Conservation (phyloP, 345 rosid genomes). For the Dimocarpus longan region DNA sequence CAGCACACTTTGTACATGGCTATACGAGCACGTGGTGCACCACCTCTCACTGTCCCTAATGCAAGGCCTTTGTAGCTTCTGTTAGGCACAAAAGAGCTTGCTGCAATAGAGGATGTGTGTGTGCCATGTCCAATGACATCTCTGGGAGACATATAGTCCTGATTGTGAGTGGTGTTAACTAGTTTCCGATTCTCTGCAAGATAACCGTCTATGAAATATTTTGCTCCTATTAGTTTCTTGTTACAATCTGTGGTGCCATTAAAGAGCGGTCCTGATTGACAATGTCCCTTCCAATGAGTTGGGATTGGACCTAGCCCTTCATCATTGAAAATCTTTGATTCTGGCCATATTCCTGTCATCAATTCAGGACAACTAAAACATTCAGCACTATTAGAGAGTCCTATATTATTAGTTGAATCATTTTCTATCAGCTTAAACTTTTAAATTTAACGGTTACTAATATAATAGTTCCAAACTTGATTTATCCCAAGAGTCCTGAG, state of each 20-base stretch:
- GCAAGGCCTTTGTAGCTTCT: conserved; percentile 40
- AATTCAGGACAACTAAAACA: conserved; percentile 26
- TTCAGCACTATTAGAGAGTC: neutral
- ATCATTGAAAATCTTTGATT: conserved; percentile 44
- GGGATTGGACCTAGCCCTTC: conserved; percentile 49
- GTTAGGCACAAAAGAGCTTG: neutral
- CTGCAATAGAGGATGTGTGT: conserved; percentile 47
- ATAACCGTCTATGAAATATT: conserved; percentile 47
- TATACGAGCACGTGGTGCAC: conserved; percentile 49
- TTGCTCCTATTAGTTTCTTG: conserved; percentile 58
- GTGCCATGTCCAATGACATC: conserved; percentile 62
- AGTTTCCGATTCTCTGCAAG: conserved; percentile 38
- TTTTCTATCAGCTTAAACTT: no score
- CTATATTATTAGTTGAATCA: no score
- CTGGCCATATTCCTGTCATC: conserved; percentile 39
- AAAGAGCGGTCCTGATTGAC: conserved; percentile 41
- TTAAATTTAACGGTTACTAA: no score
- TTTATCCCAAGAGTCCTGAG: no score
- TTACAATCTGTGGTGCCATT: conserved; percentile 36
- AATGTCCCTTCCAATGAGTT: conserved; percentile 52
- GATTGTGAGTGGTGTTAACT: conserved; percentile 38
- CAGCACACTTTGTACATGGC: conserved; percentile 63
- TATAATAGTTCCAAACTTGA: no score
- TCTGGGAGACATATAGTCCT: conserved; percentile 47
- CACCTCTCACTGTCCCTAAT: conserved; percentile 43